These are phyloP conservation scores for Fusarium anguioides DNA, from an alignment of 2,329 filamentous ascomycete species.

Conservation along the genomic window DNA sequence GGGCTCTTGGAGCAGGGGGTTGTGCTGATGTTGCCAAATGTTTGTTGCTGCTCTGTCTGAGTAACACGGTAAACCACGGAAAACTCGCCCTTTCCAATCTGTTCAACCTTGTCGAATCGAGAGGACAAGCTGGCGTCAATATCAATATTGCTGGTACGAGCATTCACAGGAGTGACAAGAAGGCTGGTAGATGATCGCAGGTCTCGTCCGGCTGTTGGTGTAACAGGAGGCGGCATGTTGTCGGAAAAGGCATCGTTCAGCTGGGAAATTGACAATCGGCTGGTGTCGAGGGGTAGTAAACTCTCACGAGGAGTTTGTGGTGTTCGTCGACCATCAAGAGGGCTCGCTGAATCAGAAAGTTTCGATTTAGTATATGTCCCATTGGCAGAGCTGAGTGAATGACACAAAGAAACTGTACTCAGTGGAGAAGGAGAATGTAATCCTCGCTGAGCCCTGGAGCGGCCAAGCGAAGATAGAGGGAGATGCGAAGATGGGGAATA, in stretches of 20 bases:
- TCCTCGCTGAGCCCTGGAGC: slow-evolving; percentile 46
- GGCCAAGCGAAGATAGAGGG: slow-evolving; percentile 54
- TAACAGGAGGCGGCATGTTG: slow-evolving; percentile 71
- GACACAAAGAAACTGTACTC: slow-evolving; percentile 43
- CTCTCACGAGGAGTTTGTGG: slow-evolving; percentile 84
- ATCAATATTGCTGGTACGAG: slow-evolving; percentile 73
- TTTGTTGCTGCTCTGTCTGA: slow-evolving; percentile 46
- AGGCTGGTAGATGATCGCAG: slow-evolving; percentile 61
- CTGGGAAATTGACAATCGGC: slow-evolving; percentile 83
- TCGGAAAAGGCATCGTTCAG: slow-evolving; percentile 54
- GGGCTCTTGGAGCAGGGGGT: slow-evolving; percentile 65
- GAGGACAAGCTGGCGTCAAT: slow-evolving; percentile 78
- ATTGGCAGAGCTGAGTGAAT: slow-evolving; percentile 46
- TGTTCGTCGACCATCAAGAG: slow-evolving; percentile 68
- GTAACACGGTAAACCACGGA: slow-evolving; percentile 90
- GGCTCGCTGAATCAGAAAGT: slow-evolving; percentile 67
- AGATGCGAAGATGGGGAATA: slow-evolving; percentile 49
- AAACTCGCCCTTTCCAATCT: slow-evolving; percentile 89
- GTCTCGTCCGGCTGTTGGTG: slow-evolving; percentile 75
- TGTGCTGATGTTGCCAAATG: slow-evolving; percentile 55
- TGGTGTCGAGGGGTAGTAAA: slow-evolving; percentile 81
- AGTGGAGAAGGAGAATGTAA: slow-evolving; percentile 52
- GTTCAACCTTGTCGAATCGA: slow-evolving; percentile 83
- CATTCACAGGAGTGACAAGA: slow-evolving; percentile 77
- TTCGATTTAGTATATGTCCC: slow-evolving; percentile 63